A percentile compares a stretch with the other conserved stretches of the same genome.
These are phyloP conservation scores for Staphylotrichum longicolle DNA, from an alignment of 495 filamentous ascomycete genomes.

Conservation along the genomic window DNA sequence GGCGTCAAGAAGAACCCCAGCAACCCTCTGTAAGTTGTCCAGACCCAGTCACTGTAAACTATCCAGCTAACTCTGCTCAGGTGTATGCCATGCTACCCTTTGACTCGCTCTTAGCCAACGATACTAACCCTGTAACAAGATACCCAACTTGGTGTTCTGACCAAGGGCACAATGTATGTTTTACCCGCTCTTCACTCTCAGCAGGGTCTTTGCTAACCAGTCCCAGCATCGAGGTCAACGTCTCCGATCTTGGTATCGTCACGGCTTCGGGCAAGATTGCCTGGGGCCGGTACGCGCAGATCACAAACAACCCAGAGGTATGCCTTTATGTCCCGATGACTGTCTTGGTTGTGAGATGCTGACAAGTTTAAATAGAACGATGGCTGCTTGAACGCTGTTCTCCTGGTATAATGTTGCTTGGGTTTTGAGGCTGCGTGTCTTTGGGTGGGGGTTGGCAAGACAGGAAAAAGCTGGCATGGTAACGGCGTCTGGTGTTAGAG, in stretches of 20 bases:
- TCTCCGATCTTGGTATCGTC: constrained; percentile 87
- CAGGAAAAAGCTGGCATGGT: constrained; percentile 23
- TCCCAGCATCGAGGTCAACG: constrained; percentile 78
- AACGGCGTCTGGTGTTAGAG: constrained; percentile 34
- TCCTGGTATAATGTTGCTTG: constrained; percentile 35
- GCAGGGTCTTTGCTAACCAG: neutral
- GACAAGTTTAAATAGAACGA: constrained; percentile 31
- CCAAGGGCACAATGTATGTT: constrained; percentile 76
- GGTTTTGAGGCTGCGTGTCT: constrained; percentile 6
- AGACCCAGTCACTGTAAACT: neutral
- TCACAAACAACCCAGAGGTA: constrained; percentile 63
- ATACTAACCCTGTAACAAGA: constrained; percentile 17
- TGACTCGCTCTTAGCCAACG: no score
- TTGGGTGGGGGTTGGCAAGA: constrained; percentile 9
- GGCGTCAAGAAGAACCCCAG: constrained; percentile 98
- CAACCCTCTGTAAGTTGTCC: constrained; percentile 68
- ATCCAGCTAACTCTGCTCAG: constrained; percentile 5
- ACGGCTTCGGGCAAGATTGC: constrained; percentile 91
- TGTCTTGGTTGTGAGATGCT: neutral
- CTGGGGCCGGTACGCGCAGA: constrained; percentile 78
- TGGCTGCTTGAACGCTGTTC: constrained; percentile 46
- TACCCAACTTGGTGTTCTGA: constrained; percentile 90
- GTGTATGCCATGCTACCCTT: constrained; percentile 2
- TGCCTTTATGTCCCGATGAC: neutral
- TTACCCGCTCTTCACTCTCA: no score